Evolutionary conservation across 805 yeast species (phyloP), one percentile per base, ranked within the genome.

Genomic region (Cyberlindnera petersonii): DNA sequence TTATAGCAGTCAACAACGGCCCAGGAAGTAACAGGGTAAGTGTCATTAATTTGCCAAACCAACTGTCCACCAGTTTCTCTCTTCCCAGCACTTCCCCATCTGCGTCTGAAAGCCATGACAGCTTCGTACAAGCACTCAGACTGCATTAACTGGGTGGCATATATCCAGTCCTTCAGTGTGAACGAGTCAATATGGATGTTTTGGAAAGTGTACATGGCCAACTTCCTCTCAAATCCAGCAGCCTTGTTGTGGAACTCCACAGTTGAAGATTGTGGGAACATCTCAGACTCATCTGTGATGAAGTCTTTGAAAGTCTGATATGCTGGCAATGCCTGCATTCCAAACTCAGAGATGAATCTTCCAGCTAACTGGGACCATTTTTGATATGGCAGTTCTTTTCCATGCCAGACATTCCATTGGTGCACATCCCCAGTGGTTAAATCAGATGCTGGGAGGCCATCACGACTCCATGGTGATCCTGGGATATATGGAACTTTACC

Each of bases 331-430:
- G 71, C 71, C 40, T 65, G 66, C 78, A 74, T 73, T 1, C 79
- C 79, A 57, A 74, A 74, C 51, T 74, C 79, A 23, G 73, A 65
- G 4, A 74, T 64, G 54, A 74, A 74, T 22, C 78, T 46, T 3
- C 77, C 79, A 6, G 63, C 68, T 3, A 73, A 52, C 33, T 60
- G 57, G 29, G 55, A 53, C 76, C 76, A 71, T 48, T 71, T 58
- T 44, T 74, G 79, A 46, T 73, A 73, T 43, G 61, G 64, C 37
- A 66, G 69, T 49, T 71, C 74, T 17, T 60, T 52, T 1, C 78
- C 79, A 45, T 74, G 79, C 78, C 78, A 74, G 8, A 74, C 74
- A 45, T 72, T 71, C 79, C 79, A 74, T 43, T 72, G 77, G 46
- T 74, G 79, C 5, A 69, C 57, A 48, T 74, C 79, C 2, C 79